Evolutionary conservation across 768 basidiomycete species (phyloP).

Genomic region (Megacollybia marginata): DNA sequence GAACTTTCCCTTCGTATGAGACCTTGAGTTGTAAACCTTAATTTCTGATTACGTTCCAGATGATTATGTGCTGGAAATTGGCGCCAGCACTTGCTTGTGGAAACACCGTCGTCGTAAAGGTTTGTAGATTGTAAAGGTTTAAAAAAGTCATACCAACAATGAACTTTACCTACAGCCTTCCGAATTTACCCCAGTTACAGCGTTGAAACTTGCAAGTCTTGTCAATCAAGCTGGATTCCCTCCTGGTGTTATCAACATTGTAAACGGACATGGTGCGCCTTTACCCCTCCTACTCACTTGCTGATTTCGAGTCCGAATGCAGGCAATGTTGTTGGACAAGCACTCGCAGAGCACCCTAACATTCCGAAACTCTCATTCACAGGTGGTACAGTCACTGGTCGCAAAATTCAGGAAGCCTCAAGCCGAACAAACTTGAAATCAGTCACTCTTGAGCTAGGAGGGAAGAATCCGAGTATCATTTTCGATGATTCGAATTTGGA

Average conservation of each 20-base stretch:
- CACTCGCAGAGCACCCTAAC: constrained; percentile 54
- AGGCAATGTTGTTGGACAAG: constrained; percentile 51
- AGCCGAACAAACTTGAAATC: constrained; percentile 69
- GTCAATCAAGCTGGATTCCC: constrained; percentile 69
- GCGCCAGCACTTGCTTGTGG: too few species aligned
- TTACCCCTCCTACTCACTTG: background rate
- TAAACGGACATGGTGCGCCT: constrained; percentile 52
- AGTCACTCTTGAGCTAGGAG: constrained; percentile 69
- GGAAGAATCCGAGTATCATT: constrained; percentile 42
- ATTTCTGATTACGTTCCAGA: too few species aligned
- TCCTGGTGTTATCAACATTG: constrained; percentile 64
- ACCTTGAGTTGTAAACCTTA: too few species aligned
- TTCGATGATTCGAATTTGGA: constrained; percentile 44
- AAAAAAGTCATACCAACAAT: too few species aligned
- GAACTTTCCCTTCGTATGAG: too few species aligned
- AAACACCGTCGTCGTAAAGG: too few species aligned
- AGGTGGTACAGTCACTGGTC: constrained; percentile 62
- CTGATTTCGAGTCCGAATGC: background rate
- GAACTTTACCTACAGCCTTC: constrained; percentile 54
- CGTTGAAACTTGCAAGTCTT: constrained; percentile 42
- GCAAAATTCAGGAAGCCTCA: constrained; percentile 30
- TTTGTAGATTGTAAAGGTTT: too few species aligned
- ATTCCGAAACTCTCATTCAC: constrained; percentile 76
- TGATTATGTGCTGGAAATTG: too few species aligned
- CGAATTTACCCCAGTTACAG: constrained; percentile 66